Evolutionary conservation across 306 rosid genomes (phyloP).

Genomic region (Lathyrus sativus): DNA sequence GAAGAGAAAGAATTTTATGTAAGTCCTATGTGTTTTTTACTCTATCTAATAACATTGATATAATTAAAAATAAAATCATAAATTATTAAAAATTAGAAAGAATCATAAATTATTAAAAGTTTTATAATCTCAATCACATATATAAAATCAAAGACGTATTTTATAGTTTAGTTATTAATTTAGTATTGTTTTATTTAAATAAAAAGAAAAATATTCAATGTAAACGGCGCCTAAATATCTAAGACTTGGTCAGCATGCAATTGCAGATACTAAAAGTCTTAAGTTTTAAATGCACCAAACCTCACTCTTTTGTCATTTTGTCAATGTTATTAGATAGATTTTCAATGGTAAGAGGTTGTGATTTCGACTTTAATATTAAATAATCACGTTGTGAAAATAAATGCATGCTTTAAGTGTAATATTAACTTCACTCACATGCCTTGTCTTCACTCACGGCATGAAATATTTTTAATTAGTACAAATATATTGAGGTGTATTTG

Average conservation of each 20-base stretch:
- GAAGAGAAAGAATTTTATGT: too few relatives aligned
- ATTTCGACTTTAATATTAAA: background rate
- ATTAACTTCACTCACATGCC: constrained; percentile 14
- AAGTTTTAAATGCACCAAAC: background rate
- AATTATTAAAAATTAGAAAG: too few relatives aligned
- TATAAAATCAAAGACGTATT: too few relatives aligned
- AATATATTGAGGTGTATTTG: background rate
- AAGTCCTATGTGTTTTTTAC: too few relatives aligned
- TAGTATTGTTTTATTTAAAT: too few relatives aligned
- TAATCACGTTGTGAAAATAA: background rate
- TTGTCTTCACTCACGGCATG: background rate
- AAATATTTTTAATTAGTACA: background rate
- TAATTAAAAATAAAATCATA: too few relatives aligned
- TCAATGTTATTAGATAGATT: constrained; percentile 4
- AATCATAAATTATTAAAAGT: too few relatives aligned
- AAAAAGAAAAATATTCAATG: too few relatives aligned
- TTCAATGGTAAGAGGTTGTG: background rate
- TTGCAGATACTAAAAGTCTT: background rate
- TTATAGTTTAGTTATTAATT: too few relatives aligned
- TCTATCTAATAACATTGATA: too few relatives aligned
- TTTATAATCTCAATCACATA: too few relatives aligned
- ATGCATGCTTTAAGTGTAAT: constrained; percentile 1
- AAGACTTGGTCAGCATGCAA: background rate
- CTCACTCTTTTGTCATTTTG: background rate
- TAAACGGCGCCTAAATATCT: background rate